These are phyloP conservation scores for Spinacia oleracea DNA, from an alignment of 179 eudicot genomes.

Conservation along the genomic window DNA sequence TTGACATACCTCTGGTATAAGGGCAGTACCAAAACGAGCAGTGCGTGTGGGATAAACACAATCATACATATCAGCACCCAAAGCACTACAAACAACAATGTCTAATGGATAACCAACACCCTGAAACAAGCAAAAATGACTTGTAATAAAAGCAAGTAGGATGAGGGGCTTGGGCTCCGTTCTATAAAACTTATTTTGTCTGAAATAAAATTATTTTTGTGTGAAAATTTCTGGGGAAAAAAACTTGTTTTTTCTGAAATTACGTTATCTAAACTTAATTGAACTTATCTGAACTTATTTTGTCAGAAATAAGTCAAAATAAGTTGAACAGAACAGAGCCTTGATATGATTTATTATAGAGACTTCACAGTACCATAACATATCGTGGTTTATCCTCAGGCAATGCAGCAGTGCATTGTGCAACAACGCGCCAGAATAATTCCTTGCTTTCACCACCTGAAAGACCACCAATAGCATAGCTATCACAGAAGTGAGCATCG, in stretches of 20 bases:
- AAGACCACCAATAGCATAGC: constrained; percentile 98
- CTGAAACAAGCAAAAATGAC: constrained; percentile 32
- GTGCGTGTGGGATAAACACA: constrained; percentile 95
- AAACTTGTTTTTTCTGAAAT: too few species aligned
- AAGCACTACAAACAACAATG: constrained; percentile 91
- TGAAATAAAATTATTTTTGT: too few species aligned
- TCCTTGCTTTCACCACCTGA: constrained; percentile 97
- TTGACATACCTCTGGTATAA: constrained; percentile 66
- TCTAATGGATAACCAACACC: constrained; percentile 94
- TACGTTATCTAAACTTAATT: too few species aligned
- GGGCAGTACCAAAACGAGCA: constrained; percentile 94
- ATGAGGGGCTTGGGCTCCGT: too few species aligned
- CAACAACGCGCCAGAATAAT: constrained; percentile 94
- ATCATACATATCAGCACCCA: constrained; percentile 97
- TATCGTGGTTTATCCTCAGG: constrained; percentile 92
- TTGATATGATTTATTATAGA: not conserved
- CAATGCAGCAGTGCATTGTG: constrained; percentile 87
- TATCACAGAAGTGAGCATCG: constrained; percentile 54
- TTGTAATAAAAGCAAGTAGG: constrained; percentile 8
- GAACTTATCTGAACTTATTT: too few species aligned
- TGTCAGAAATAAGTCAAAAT: too few species aligned
- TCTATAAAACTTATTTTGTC: too few species aligned
- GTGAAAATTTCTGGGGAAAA: too few species aligned
- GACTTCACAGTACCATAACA: constrained; percentile 65
- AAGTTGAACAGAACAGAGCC: too few species aligned